Evolutionary conservation across 2,329 filamentous ascomycete genomes (phyloP).

Genomic region (Colletotrichum destructivum): DNA sequence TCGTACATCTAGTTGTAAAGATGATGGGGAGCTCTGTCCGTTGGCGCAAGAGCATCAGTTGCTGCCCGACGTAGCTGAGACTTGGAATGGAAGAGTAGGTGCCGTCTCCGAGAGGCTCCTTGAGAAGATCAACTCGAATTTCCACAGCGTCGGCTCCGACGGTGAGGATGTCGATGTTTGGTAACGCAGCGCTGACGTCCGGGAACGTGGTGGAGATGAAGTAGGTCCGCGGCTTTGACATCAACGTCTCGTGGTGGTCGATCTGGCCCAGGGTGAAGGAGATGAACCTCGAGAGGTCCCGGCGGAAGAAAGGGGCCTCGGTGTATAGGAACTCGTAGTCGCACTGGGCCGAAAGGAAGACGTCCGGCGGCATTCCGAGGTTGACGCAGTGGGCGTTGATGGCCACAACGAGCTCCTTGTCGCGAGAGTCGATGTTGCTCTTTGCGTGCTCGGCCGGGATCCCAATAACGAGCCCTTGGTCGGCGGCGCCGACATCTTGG

Average conservation of each 20-base stretch:
- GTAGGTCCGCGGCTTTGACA: conserved; percentile 84
- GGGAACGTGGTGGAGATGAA: conserved; percentile 92
- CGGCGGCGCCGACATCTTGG: conserved; percentile 66
- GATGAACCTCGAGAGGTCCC: conserved; percentile 84
- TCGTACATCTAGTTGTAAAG: conserved; percentile 86
- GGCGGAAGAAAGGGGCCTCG: conserved; percentile 77
- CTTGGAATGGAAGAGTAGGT: conserved; percentile 78
- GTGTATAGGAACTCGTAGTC: conserved; percentile 93
- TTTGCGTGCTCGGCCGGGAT: conserved; percentile 72
- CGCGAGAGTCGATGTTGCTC: conserved; percentile 70
- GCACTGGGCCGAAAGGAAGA: conserved; percentile 75
- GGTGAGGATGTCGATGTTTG: conserved; percentile 89
- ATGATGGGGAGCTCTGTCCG: conserved; percentile 92
- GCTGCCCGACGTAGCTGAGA: conserved; percentile 86
- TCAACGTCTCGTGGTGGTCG: conserved; percentile 82
- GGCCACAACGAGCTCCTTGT: conserved; percentile 73
- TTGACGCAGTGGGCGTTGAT: conserved; percentile 86
- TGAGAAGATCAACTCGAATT: conserved; percentile 84
- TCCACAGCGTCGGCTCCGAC: conserved; percentile 91
- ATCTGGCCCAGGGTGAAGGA: conserved; percentile 86
- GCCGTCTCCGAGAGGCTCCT: conserved; percentile 77
- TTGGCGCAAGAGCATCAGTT: conserved; percentile 87
- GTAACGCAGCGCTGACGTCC: conserved; percentile 85
- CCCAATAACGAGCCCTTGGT: conserved; percentile 78
- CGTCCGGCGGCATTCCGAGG: conserved; percentile 78